Conservation (phyloP, 345 rosid species). For the Sonneratia caseolaris region DNA sequence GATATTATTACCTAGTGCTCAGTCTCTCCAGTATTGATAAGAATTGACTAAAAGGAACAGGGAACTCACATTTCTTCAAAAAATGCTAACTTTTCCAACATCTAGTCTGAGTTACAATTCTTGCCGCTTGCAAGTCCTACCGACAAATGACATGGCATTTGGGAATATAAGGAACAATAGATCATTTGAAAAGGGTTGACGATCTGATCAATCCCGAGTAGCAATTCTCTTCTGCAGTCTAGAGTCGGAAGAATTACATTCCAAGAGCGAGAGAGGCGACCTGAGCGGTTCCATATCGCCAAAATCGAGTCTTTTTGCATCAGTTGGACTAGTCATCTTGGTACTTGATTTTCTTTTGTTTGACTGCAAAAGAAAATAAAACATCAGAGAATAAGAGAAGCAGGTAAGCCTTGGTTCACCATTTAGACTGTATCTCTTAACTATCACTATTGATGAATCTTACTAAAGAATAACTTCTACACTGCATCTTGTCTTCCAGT, state of each 20-base stretch:
- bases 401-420: not conserved
- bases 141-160: not conserved
- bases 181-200: not conserved
- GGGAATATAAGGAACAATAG: not conserved
- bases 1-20: too few species aligned
- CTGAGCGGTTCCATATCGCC: constrained; percentile 31
- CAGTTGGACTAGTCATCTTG: constrained; percentile 25
- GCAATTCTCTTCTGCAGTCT: constrained; percentile 17
- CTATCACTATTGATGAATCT: not conserved
- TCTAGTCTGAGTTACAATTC: not conserved
- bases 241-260: constrained; percentile 34
- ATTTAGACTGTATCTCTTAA: not conserved
- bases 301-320: constrained; percentile 37
- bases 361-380: constrained; percentile 26
- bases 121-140: not conserved
- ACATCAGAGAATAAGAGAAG: constrained; percentile 5
- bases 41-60: too few species aligned
- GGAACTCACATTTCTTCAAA: too few species aligned
- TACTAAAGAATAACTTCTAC: not conserved
- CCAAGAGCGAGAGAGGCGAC: constrained; percentile 51
- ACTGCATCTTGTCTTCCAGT: not conserved
- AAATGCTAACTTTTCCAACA: not conserved
- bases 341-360: constrained; percentile 57
- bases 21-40: too few species aligned
- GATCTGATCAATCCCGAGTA: constrained; percentile 2